Evolutionary conservation across 2,329 filamentous ascomycete genomes (phyloP).

Genomic region (Thielaviopsis euricoi): DNA sequence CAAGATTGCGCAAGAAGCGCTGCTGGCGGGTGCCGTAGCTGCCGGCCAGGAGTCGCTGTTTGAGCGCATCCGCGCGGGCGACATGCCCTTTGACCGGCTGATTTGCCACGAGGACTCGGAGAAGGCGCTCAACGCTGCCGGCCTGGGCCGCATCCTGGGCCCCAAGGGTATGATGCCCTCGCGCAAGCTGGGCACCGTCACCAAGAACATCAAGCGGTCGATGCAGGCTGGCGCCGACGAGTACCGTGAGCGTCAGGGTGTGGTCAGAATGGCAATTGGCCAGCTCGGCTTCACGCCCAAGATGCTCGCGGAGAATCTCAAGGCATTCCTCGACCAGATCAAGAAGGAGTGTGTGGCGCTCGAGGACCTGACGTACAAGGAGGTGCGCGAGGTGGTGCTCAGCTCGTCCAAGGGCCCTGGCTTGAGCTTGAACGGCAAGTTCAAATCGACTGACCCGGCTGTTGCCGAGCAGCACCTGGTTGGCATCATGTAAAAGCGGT

Average conservation of each 20-base stretch:
- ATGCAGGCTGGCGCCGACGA: slow-evolving; percentile 69
- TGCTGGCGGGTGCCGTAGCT: slow-evolving; percentile 59
- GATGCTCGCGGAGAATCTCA: slow-evolving; percentile 71
- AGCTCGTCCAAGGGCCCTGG: slow-evolving; percentile 79
- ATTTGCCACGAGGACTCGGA: slow-evolving; percentile 72
- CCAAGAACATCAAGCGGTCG: slow-evolving; percentile 56
- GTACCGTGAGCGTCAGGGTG: slow-evolving; percentile 73
- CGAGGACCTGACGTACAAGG: slow-evolving; percentile 32
- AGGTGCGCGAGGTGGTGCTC: slow-evolving; percentile 49
- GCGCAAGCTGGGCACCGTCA: slow-evolving; percentile 73
- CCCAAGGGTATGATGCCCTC: slow-evolving; percentile 88
- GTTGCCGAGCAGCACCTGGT: slow-evolving; percentile 36
- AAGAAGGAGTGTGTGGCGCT: slow-evolving; percentile 66
- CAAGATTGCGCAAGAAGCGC: slow-evolving; percentile 55
- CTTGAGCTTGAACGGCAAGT: slow-evolving; percentile 69
- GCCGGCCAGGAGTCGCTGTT: slow-evolving; percentile 82
- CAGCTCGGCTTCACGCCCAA: slow-evolving; percentile 80
- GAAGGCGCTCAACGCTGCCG: slow-evolving; percentile 63
- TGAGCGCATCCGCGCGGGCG: slow-evolving; percentile 53
- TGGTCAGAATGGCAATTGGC: slow-evolving; percentile 77
- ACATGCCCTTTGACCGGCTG: slow-evolving; percentile 75
- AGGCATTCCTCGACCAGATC: slow-evolving; percentile 55
- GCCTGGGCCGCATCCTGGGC: slow-evolving; percentile 65
- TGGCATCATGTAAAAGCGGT: slow-evolving; percentile 32
- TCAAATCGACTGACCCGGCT: slow-evolving; percentile 43